Base-by-base conservation (phyloP, 1,284 basidiomycete genomes). In the Ustilago nuda region DNA sequence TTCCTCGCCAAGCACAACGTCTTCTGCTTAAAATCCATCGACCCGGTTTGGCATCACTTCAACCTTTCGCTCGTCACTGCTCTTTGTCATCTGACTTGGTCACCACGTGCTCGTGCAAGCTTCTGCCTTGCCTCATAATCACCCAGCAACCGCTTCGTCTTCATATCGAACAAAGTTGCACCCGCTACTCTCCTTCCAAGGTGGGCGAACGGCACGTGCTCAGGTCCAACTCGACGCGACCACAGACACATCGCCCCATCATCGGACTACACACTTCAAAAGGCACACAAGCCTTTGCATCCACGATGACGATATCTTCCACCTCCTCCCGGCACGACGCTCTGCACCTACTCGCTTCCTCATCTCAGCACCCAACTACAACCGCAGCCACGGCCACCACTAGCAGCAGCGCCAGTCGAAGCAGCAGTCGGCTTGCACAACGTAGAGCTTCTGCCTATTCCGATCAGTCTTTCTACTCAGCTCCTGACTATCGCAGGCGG, bases 401-500 rank as follows among this genome's bases (percentile, higher is more conserved):
- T 45, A 32, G 27, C 37, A 36, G 33, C 8, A 46, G 35, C 45
- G 41, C 37, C 11, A 59, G 48, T 32, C 30, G 23, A 17, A 45
- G 32, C 59, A 60, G 59, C 56, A 72, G 56, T 43, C 64, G 48
- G 43, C 56, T 60, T 17, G 64, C 52, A 0, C 39, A 50, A 13
- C 64, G 64, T 9, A 60, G 70, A 54, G 57, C 41, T 39, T 75
- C 72, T 1, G 46, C 58, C 48, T 57, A 70, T 33, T 70, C 72
- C 27, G 67, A 70, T 11, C 63, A 76, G 46, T 72, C 74, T 8
- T 76, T 72, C 48, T 76, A 72, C 27, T 76, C 74, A 56, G 69
- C 69, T 12, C 13, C 45, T n/a, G 74, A 76, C 53, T 59, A 72
- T 27, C 72, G 63, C 32, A 66, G 67, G n/a, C 66, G 72, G 41